Conservation (phyloP, 2,329 filamentous ascomycete genomes). For the Didymella sp. region DNA sequence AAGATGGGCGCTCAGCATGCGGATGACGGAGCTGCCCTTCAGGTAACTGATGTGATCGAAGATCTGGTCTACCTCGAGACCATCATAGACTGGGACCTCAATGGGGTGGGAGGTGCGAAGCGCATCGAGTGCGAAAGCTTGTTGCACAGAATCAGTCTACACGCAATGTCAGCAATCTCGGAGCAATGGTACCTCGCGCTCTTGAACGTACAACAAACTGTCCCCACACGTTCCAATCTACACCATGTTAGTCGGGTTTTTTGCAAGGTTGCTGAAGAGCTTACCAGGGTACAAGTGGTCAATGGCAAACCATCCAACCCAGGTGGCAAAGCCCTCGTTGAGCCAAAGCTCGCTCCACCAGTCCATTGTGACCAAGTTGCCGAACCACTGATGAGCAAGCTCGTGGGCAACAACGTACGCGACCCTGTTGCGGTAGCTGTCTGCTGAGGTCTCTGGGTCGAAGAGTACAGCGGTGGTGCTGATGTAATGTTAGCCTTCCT, state of each 20-base stretch:
- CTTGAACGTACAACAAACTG: slow-evolving; percentile 80
- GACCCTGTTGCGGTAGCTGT: slow-evolving; percentile 88
- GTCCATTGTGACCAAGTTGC: slow-evolving; percentile 94
- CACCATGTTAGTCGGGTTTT: slow-evolving; percentile 16
- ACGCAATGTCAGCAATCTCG: slow-evolving; percentile 47
- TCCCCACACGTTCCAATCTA: slow-evolving; percentile 96
- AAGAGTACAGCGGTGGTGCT: slow-evolving; percentile 92
- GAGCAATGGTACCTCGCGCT: slow-evolving; percentile 59
- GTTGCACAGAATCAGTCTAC: slow-evolving; percentile 87
- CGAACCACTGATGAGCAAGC: slow-evolving; percentile 95
- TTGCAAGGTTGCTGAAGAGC: slow-evolving; percentile 8
- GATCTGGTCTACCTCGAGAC: slow-evolving; percentile 95
- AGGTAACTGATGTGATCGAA: slow-evolving; percentile 97
- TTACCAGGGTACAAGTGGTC: slow-evolving; percentile 84
- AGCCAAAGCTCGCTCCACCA: slow-evolving; percentile 93
- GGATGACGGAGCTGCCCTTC: slow-evolving; percentile 94
- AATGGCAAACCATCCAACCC: slow-evolving; percentile 94
- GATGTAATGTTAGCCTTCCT: slow-evolving; percentile 12
- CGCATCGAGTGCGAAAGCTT: slow-evolving; percentile 86
- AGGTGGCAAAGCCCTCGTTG: slow-evolving; percentile 96
- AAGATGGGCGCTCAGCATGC: slow-evolving; percentile 92
- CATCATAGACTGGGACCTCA: slow-evolving; percentile 92
- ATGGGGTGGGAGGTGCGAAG: slow-evolving; percentile 94
- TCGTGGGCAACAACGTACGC: slow-evolving; percentile 99
- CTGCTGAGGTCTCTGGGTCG: slow-evolving; percentile 89